Percentiles rank a stretch among this genome's conserved stretches.
phyloP scores from a whole-genome alignment of 805 yeast species.

The Candida ortonii region DNA sequence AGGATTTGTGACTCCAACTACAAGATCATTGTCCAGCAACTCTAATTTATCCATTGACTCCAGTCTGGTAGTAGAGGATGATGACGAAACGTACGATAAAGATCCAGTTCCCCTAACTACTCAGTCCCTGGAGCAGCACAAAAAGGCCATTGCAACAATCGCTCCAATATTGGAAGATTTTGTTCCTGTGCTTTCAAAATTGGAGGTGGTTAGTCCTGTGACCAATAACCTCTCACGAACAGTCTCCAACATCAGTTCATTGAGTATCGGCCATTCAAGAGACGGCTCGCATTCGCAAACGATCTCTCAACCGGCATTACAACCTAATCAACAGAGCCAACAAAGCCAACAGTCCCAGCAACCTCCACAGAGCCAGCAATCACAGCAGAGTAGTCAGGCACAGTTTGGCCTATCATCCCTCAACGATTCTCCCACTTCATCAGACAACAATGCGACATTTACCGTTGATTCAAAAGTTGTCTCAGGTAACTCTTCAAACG shows the following conservation, averaged over 20 bases:
- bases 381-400: constrained; percentile 2
- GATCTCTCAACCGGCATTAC: constrained; percentile 8
- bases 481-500: constrained; percentile 9
- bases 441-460: constrained; percentile 2
- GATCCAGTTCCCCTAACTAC: constrained; percentile 30
- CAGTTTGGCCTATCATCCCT: constrained; percentile 1
- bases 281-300: constrained; percentile 6
- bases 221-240: constrained; percentile 32
- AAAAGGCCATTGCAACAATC: constrained; percentile 70
- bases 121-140: constrained; percentile 34
- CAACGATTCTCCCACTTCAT: constrained; percentile 5
- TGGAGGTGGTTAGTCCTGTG: constrained; percentile 34
- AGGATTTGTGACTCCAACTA: constrained; percentile 1
- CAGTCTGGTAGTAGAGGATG: constrained; percentile 15
- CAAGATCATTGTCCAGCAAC: constrained; percentile 21
- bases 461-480: constrained; percentile 9
- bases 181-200: constrained; percentile 62
- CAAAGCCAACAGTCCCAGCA: too few species aligned
- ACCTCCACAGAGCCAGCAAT: neutral
- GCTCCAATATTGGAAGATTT: constrained; percentile 74
- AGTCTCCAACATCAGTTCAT: constrained; percentile 30
- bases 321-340: too few species aligned
- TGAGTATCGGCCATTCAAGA: constrained; percentile 26
- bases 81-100: constrained; percentile 23
- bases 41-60: constrained; percentile 25